Conservation (phyloP, 2,329 filamentous ascomycete genomes). For the Lasiodiplodia sp. region DNA sequence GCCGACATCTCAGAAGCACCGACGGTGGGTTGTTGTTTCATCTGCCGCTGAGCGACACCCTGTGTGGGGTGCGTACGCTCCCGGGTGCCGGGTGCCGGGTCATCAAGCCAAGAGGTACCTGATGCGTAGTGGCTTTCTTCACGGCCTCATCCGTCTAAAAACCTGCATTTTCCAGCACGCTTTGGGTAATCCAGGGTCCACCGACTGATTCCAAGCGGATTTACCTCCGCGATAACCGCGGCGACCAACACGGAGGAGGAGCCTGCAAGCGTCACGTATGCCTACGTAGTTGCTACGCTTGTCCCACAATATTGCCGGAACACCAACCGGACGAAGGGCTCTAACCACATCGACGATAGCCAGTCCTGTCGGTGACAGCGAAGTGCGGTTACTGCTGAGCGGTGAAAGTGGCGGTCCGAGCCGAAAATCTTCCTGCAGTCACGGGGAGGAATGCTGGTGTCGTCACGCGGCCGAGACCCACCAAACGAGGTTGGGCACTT, state of each 20-base stretch:
- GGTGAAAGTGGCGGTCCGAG: constrained; percentile 18
- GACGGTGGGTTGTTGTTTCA: background rate
- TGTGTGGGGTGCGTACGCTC: constrained; percentile 1
- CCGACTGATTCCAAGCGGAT: background rate
- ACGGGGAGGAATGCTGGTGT: constrained; percentile 16
- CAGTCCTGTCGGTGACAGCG: background rate
- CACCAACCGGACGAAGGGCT: constrained; percentile 5
- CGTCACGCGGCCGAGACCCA: constrained; percentile 14
- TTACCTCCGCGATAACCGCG: constrained; percentile 20
- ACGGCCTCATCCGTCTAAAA: background rate
- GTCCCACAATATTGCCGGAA: constrained; percentile 20
- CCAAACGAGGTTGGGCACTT: constrained; percentile 1
- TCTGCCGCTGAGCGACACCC: constrained; percentile 1
- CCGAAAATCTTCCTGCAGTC: constrained; percentile 7
- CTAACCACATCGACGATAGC: constrained; percentile 7
- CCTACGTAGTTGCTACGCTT: background rate
- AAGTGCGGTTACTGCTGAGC: constrained; percentile 6
- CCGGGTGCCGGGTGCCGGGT: constrained; percentile 5
- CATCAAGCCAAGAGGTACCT: background rate
- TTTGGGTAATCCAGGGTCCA: constrained; percentile 6
- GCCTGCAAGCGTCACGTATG: background rate
- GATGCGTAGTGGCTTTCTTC: constrained; percentile 7
- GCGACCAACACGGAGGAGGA: background rate
- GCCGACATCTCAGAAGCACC: constrained; percentile 11
- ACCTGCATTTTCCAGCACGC: background rate